These are phyloP conservation scores for Zygosaccharomyces pseudorouxii DNA, from an alignment of 805 yeast species.

Conservation along the genomic window DNA sequence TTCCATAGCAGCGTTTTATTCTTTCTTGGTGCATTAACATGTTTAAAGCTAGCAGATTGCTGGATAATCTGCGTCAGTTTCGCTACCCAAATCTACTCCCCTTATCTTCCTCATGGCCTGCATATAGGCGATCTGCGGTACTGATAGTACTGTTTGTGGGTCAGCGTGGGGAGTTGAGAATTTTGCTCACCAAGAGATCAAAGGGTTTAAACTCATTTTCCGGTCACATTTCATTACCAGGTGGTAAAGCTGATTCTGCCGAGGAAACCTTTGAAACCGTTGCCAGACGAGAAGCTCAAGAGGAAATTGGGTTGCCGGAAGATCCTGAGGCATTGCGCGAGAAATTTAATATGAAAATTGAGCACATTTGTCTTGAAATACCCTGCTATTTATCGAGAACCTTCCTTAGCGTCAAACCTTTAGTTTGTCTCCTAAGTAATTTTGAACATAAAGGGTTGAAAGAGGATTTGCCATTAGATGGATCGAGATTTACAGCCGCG, in stretches of 20 bases:
- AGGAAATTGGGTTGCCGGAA: constrained; percentile 73
- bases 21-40: constrained; percentile 1
- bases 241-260: constrained; percentile 79
- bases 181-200: constrained; percentile 74
- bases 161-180: constrained; percentile 66
- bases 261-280: constrained; percentile 64
- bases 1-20: background rate
- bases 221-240: constrained; percentile 90
- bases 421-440: constrained; percentile 57
- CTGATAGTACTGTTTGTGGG: constrained; percentile 71
- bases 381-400: constrained; percentile 84
- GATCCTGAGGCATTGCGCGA: constrained; percentile 41
- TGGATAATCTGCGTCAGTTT: constrained; percentile 22
- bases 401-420: constrained; percentile 76
- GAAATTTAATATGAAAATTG: constrained; percentile 53
- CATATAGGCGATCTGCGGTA: constrained; percentile 71
- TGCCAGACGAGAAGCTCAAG: constrained; percentile 78
- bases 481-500: constrained; percentile 34
- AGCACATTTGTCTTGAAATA: constrained; percentile 49
- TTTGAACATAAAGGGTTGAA: constrained; percentile 23
- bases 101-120: constrained; percentile 63
- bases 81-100: constrained; percentile 19
- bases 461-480: constrained; percentile 33
- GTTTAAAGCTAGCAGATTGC: constrained; percentile 19
- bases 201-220: constrained; percentile 66